Conservation (phyloP, 2,329 filamentous ascomycete species). For the Ophiobolus disseminans region DNA sequence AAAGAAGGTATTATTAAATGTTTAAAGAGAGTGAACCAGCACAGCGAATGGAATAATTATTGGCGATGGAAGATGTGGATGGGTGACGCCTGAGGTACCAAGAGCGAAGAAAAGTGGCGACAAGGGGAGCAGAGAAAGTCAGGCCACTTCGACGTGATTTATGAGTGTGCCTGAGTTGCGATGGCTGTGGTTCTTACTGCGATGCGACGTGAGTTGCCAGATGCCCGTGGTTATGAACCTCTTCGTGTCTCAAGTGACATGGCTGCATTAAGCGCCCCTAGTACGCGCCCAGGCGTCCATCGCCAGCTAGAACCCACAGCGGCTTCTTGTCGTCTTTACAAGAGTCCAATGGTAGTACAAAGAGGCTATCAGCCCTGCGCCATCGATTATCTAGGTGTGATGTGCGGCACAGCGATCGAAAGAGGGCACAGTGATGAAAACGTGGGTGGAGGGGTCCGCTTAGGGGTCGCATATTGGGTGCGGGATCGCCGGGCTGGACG, state of each 20-base stretch:
- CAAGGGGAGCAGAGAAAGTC: constrained; percentile 32
- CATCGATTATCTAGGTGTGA: constrained; percentile 3
- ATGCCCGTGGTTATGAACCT: constrained; percentile 35
- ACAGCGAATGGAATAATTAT: constrained; percentile 30
- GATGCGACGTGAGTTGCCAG: constrained; percentile 39
- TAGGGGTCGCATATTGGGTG: constrained; percentile 9
- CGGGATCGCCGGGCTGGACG: constrained; percentile 16
- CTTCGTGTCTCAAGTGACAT: constrained; percentile 32
- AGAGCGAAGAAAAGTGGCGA: constrained; percentile 23
- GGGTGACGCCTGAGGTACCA: constrained; percentile 29
- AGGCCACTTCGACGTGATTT: constrained; percentile 42
- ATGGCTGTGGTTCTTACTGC: constrained; percentile 33
- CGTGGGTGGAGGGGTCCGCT: constrained; percentile 1
- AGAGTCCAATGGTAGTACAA: constrained; percentile 17
- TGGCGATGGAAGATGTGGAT: constrained; percentile 21
- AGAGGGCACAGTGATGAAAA: constrained; percentile 6
- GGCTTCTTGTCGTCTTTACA: constrained; percentile 5
- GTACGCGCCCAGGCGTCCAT: constrained; percentile 11
- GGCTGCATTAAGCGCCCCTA: constrained; percentile 33
- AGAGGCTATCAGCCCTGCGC: neutral
- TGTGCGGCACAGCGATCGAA: constrained; percentile 9
- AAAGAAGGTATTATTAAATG: constrained; percentile 16
- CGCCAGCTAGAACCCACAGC: neutral
- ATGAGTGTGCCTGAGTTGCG: constrained; percentile 30
- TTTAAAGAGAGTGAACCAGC: constrained; percentile 39